phyloP scores from a whole-genome alignment of 352 stramenopile genomes.

The Phytophthora melonis region DNA sequence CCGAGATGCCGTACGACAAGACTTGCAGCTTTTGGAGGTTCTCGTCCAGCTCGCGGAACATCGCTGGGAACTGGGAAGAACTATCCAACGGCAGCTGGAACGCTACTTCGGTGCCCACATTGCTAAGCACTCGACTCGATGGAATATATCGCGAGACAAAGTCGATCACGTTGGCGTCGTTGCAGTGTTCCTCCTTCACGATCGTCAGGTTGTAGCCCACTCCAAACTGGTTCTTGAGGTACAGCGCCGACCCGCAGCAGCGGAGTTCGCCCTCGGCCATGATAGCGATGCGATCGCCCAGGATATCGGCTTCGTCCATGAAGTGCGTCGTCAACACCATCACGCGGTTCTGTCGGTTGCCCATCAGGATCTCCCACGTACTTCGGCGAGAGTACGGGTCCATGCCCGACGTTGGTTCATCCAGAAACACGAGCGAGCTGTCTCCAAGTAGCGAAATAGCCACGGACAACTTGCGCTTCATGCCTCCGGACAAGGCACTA shows the following conservation, averaged over 20 bases:
- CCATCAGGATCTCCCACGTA: slow-evolving; percentile 86
- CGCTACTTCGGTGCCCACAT: slow-evolving; percentile 66
- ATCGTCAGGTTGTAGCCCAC: slow-evolving; percentile 78
- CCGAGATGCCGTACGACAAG: slow-evolving; percentile 70
- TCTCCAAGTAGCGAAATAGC: slow-evolving; percentile 86
- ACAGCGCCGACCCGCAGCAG: slow-evolving; percentile 68
- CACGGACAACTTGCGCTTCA: slow-evolving; percentile 92
- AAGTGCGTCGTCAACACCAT: slow-evolving; percentile 95
- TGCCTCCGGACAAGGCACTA: slow-evolving; percentile 78
- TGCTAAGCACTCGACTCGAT: slow-evolving; percentile 53
- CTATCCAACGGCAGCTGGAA: slow-evolving; percentile 63
- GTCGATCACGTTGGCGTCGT: slow-evolving; percentile 43
- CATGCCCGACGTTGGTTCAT: slow-evolving; percentile 95
- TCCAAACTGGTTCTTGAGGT: slow-evolving; percentile 76
- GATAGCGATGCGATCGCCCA: slow-evolving; percentile 85
- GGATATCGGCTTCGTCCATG: slow-evolving; percentile 93
- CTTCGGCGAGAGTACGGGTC: slow-evolving; percentile 94
- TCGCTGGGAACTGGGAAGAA: slow-evolving; percentile 50
- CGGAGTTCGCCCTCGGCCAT: slow-evolving; percentile 75
- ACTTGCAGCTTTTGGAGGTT: slow-evolving; percentile 44
- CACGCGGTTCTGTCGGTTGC: slow-evolving; percentile 59
- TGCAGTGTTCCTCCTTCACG: slow-evolving; percentile 53
- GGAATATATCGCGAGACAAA: slow-evolving; percentile 50
- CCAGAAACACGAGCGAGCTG: slow-evolving; percentile 83
- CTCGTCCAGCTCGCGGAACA: slow-evolving; percentile 65